Conservation (phyloP, 140 eudicot genomes). For the Flaveria floridana region DNA sequence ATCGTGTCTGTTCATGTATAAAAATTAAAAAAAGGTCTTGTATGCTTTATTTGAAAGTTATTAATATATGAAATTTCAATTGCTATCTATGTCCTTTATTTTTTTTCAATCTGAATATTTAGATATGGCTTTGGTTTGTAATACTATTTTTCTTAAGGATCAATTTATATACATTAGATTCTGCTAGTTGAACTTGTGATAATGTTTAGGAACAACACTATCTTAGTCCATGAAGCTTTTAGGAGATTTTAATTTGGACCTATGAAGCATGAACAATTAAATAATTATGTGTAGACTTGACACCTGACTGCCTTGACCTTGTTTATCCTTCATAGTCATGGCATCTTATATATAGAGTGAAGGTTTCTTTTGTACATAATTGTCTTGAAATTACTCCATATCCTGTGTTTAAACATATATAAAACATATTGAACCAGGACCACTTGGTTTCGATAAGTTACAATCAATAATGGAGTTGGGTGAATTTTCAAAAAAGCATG, state of each 20-base stretch:
- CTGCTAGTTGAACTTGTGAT: background rate
- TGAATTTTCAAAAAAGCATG: background rate
- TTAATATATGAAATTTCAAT: background rate
- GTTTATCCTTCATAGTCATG: constrained; percentile 5
- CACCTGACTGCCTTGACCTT: background rate
- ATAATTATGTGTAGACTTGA: background rate
- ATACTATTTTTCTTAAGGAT: too few relatives aligned
- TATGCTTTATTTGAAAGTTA: background rate
- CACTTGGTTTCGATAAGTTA: background rate
- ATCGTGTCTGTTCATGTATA: background rate
- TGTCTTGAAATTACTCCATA: background rate
- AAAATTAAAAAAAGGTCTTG: background rate
- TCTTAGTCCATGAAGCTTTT: background rate
- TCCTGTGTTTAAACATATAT: background rate
- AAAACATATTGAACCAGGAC: background rate
- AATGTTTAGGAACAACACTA: background rate
- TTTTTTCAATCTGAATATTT: too few relatives aligned
- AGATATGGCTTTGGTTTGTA: too few relatives aligned
- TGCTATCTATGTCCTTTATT: too few relatives aligned
- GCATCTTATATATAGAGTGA: background rate
- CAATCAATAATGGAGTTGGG: constrained; percentile 5
- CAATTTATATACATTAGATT: too few relatives aligned
- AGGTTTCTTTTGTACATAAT: background rate
- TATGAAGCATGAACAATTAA: background rate
- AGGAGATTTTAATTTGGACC: background rate